Evolutionary conservation across 805 yeast species (phyloP).

Genomic region (Ogataea wickerhamii): DNA sequence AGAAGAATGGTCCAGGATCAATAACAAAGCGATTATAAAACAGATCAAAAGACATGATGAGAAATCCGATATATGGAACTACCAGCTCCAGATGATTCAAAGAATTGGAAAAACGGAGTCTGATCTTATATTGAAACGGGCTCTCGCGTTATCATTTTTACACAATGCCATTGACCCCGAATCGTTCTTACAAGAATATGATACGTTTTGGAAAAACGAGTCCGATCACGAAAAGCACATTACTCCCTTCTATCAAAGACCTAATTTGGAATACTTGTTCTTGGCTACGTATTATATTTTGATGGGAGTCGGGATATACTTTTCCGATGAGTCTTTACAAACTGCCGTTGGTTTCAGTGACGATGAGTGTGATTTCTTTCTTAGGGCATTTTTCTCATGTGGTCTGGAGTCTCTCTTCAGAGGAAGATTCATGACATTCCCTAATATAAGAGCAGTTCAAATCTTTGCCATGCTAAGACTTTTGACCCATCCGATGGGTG

Average conservation of each 20-base stretch:
- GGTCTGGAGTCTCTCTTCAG: slow-evolving; percentile 32
- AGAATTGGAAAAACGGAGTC: slow-evolving; percentile 19
- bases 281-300: slow-evolving; percentile 31
- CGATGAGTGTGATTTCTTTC: slow-evolving; percentile 27
- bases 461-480: slow-evolving; percentile 26
- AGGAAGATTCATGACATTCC: slow-evolving; percentile 32
- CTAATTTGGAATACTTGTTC: slow-evolving; percentile 28
- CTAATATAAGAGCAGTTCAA: slow-evolving; percentile 27
- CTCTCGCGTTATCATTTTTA: slow-evolving; percentile 20
- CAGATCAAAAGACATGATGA: slow-evolving; percentile 17
- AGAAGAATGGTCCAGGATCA: slow-evolving; percentile 28
- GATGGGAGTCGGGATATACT: slow-evolving; percentile 29
- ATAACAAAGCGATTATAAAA: slow-evolving; percentile 9
- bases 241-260: slow-evolving; percentile 21
- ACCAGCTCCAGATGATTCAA: slow-evolving; percentile 19
- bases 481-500: slow-evolving; percentile 30
- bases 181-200: slow-evolving; percentile 63
- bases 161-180: slow-evolving; percentile 55
- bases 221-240: slow-evolving; percentile 24
- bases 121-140: slow-evolving; percentile 21
- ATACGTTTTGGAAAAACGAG: slow-evolving; percentile 30
- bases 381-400: slow-evolving; percentile 29
- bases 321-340: slow-evolving; percentile 24
- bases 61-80: slow-evolving; percentile 27
- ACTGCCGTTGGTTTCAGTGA: slow-evolving; percentile 20